Evolutionary conservation across 768 basidiomycete species (phyloP).

Genomic region (Amanita molliuscula): DNA sequence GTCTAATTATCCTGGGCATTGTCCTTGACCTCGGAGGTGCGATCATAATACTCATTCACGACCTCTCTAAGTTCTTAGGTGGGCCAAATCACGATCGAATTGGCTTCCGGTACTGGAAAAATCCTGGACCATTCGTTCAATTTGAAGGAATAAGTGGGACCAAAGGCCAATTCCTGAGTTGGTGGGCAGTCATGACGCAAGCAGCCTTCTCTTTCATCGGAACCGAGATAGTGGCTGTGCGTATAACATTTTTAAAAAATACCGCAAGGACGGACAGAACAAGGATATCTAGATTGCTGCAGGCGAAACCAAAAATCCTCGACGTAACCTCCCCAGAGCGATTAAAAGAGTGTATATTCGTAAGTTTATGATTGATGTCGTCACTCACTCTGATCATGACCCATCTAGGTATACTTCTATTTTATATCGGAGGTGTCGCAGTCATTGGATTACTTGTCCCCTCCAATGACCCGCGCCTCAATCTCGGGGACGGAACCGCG

Average conservation of each 20-base stretch:
- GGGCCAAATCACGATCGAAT: constrained; percentile 72
- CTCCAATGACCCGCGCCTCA: constrained; percentile 47
- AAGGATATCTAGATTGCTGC: constrained; percentile 53
- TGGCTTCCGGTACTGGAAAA: constrained; percentile 74
- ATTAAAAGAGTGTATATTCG: constrained; percentile 69
- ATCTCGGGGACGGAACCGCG: constrained; percentile 45
- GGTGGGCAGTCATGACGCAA: constrained; percentile 56
- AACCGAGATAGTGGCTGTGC: constrained; percentile 86
- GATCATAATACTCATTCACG: constrained; percentile 6
- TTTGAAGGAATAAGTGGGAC: constrained; percentile 50
- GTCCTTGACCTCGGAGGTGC: constrained; percentile 72
- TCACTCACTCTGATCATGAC: constrained; percentile 24
- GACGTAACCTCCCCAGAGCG: constrained; percentile 50
- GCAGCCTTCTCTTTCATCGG: constrained; percentile 92
- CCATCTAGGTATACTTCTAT: constrained; percentile 79
- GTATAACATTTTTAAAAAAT: constrained; percentile 20
- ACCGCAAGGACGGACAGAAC: background rate
- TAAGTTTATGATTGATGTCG: constrained; percentile 18
- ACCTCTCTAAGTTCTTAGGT: constrained; percentile 27
- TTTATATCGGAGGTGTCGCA: constrained; percentile 58
- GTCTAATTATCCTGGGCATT: constrained; percentile 58
- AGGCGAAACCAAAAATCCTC: constrained; percentile 86
- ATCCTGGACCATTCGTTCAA: constrained; percentile 86
- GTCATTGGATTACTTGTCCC: constrained; percentile 82
- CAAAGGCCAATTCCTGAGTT: constrained; percentile 64